Percentiles rank a stretch among this genome's conserved stretches.
Conservation (phyloP, 129 eudicot species). For the Oenanthe sinensis region DNA sequence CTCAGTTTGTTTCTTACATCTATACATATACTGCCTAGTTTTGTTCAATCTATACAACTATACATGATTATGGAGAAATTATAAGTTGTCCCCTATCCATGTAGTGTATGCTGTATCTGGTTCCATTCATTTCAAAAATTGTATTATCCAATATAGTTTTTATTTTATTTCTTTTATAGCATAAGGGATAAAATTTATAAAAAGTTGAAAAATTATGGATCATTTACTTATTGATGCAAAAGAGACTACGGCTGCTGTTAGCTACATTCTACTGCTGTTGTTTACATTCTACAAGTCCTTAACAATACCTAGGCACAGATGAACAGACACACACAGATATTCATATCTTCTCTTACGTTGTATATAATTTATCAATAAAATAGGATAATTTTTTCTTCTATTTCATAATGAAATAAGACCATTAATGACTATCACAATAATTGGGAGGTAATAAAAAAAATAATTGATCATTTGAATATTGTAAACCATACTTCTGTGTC, state of each 20-base stretch:
- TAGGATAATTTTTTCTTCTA: not conserved
- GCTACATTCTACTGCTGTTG: not conserved
- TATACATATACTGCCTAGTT: not conserved
- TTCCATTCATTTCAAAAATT: not conserved
- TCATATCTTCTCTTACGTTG: not conserved
- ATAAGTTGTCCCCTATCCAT: not conserved
- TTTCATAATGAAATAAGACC: not conserved
- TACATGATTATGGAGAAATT: not conserved
- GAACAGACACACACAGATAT: not conserved
- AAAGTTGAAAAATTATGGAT: not conserved
- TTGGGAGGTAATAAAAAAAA: not conserved
- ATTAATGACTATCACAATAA: not conserved
- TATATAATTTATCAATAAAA: not conserved
- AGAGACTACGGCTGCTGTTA: not conserved
- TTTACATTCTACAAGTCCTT: not conserved
- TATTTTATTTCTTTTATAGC: not conserved
- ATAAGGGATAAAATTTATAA: not conserved
- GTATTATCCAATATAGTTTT: not conserved
- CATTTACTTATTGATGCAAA: not conserved
- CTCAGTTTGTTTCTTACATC: not conserved
- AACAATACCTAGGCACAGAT: not conserved
- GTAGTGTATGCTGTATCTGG: not conserved
- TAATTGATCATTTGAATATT: not conserved
- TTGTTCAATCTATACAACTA: not conserved
- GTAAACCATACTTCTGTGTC: not conserved